A percentile compares a stretch with the other conserved stretches of the same genome.
Conservation (phyloP, 140 eudicot genomes). For the Erigeron philadelphicus region DNA sequence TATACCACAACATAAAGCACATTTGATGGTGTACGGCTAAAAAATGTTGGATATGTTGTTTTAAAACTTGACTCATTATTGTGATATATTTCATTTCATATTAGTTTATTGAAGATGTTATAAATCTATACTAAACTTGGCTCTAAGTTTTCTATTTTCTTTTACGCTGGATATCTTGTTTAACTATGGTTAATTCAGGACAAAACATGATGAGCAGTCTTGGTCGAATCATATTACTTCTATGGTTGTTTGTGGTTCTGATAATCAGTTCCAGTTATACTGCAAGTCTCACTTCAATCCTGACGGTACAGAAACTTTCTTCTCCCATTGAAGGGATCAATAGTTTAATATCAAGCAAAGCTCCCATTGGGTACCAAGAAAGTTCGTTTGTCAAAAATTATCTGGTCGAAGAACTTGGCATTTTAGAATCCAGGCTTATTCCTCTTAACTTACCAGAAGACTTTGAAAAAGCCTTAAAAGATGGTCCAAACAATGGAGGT, state of each 20-base stretch:
- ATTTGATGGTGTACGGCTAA: too few species aligned
- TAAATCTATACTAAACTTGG: not conserved
- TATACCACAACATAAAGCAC: too few species aligned
- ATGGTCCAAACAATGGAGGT: conserved; percentile 67
- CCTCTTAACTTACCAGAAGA: conserved; percentile 58
- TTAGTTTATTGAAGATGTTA: too few species aligned
- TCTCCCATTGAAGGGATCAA: conserved; percentile 69
- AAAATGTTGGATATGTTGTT: too few species aligned
- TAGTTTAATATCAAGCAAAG: conserved; percentile 40
- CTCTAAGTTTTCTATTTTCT: conserved; percentile 3
- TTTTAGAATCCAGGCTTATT: conserved; percentile 51
- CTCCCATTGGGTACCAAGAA: conserved; percentile 68
- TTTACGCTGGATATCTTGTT: not conserved
- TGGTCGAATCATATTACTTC: conserved; percentile 51
- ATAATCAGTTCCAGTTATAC: conserved; percentile 81
- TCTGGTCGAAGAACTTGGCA: conserved; percentile 49
- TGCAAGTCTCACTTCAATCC: conserved; percentile 78
- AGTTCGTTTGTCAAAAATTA: conserved; percentile 65
- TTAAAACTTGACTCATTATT: too few species aligned
- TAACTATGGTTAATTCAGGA: conserved; percentile 44
- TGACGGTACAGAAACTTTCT: conserved; percentile 70
- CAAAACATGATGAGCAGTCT: conserved; percentile 65
- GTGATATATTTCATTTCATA: too few species aligned
- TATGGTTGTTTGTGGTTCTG: conserved; percentile 75
- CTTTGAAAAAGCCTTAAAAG: conserved; percentile 52